A percentile compares a stretch with the other conserved stretches of the same genome.
Evolutionary conservation across 495 filamentous ascomycete genomes (phyloP).

Genomic region (Astrothelium macrocarpum): DNA sequence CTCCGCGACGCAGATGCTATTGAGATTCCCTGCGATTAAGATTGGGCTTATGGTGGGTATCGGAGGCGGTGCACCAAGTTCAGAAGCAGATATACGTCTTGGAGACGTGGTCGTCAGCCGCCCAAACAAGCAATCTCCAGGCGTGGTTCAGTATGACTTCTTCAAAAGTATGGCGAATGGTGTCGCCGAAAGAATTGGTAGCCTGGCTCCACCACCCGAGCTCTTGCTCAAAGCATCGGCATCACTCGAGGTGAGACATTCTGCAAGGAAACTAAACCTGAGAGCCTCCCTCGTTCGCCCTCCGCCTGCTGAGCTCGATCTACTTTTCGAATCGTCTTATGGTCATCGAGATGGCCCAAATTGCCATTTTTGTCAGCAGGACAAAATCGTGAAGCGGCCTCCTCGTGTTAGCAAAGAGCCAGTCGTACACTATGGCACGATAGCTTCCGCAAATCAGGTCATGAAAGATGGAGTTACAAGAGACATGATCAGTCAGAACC

Average conservation of each 20-base stretch:
- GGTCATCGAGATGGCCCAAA: background rate
- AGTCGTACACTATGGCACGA: slow-evolving; percentile 29
- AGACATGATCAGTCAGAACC: slow-evolving; percentile 11
- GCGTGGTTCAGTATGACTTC: slow-evolving; percentile 16
- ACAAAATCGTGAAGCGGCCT: background rate
- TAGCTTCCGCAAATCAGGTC: slow-evolving; percentile 32
- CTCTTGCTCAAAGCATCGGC: slow-evolving; percentile 6
- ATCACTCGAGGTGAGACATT: slow-evolving; percentile 8
- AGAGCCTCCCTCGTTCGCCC: background rate
- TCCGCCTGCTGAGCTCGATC: background rate
- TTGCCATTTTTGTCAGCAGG: slow-evolving; percentile 3
- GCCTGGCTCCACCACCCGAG: slow-evolving; percentile 5
- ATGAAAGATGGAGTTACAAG: slow-evolving; percentile 24
- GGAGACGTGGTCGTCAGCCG: slow-evolving; percentile 16
- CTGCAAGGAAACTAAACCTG: background rate
- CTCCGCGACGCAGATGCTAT: slow-evolving; percentile 24
- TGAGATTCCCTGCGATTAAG: slow-evolving; percentile 26
- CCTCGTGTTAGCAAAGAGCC: slow-evolving; percentile 1
- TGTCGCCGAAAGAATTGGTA: background rate
- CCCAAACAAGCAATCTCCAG: background rate
- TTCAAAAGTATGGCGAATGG: slow-evolving; percentile 10
- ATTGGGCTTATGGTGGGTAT: slow-evolving; percentile 11
- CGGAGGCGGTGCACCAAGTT: slow-evolving; percentile 9
- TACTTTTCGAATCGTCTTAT: slow-evolving; percentile 8
- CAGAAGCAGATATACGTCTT: slow-evolving; percentile 9